Percentiles rank a stretch among this genome's conserved stretches.
These are phyloP conservation scores for Neurospora tetrasperma DNA, from an alignment of 495 filamentous ascomycete genomes.

Conservation along the genomic window DNA sequence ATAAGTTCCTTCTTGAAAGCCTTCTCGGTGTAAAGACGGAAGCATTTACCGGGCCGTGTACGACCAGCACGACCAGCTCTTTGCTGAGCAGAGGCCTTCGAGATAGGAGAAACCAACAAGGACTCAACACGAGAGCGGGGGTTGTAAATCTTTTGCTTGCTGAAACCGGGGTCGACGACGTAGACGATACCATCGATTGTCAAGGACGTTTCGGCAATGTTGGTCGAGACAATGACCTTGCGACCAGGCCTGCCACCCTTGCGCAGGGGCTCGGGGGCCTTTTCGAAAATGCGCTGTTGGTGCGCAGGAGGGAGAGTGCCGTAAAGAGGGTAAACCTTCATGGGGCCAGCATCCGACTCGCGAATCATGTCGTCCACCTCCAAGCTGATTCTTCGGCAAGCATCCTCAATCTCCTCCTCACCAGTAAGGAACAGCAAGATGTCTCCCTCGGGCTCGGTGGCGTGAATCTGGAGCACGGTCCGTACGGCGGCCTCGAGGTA, in stretches of 20 bases:
- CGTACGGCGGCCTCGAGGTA: conserved; percentile 92
- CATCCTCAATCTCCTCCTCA: conserved; percentile 98
- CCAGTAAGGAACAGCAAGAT: conserved; percentile 94
- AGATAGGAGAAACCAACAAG: conserved; percentile 88
- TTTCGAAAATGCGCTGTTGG: conserved; percentile 92
- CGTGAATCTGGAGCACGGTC: conserved; percentile 94
- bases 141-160: conserved; percentile 99
- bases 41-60: conserved; percentile 95
- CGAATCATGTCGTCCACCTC: conserved; percentile 85
- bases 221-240: conserved; percentile 94
- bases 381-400: conserved; percentile 76
- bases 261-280: conserved; percentile 60
- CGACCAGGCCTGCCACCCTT: conserved; percentile 76
- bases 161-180: conserved; percentile 97
- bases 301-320: conserved; percentile 83
- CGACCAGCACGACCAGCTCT: conserved; percentile 96
- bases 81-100: conserved; percentile 97
- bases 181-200: conserved; percentile 99
- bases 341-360: conserved; percentile 81
- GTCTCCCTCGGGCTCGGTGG: conserved; percentile 84
- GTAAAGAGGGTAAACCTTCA: conserved; percentile 89
- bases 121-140: conserved; percentile 94
- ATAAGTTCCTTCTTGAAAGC: conserved; percentile 98
- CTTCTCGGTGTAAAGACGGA: conserved; percentile 88
- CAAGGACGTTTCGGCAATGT: conserved; percentile 94